phyloP scores from a whole-genome alignment of 805 yeast species.

The Middelhovenomyces tepae region DNA sequence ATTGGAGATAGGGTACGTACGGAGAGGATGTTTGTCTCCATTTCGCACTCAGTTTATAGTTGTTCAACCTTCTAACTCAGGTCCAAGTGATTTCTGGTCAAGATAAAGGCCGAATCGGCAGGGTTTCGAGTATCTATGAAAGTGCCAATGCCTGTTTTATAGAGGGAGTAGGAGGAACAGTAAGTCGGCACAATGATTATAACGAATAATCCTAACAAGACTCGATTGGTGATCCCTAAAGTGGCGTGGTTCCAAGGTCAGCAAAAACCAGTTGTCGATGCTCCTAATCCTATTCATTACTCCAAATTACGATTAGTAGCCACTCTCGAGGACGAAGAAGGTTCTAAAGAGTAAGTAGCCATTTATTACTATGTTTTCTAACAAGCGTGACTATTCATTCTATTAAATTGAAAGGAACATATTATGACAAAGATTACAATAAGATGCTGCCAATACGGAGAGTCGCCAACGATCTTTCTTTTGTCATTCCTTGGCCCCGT shows the following conservation, averaged over 20 bases:
- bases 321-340: conserved; percentile 57
- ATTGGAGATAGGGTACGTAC: conserved; percentile 79
- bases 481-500: conserved; percentile 85
- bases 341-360: conserved; percentile 59
- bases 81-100: conserved; percentile 62
- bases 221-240: conserved; percentile 59
- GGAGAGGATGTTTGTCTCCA: too few species aligned
- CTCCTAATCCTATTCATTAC: conserved; percentile 55
- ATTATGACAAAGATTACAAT: conserved; percentile 68
- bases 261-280: conserved; percentile 57
- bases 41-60: too few species aligned
- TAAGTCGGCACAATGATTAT: too few species aligned
- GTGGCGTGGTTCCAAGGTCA: conserved; percentile 66
- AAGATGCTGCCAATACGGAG: conserved; percentile 69
- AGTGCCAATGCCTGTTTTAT: conserved; percentile 55
- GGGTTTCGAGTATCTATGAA: conserved; percentile 50
- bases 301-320: conserved; percentile 68
- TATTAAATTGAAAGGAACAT: conserved; percentile 54
- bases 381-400: too few species aligned
- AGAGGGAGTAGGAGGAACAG: conserved; percentile 61
- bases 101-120: conserved; percentile 65
- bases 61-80: too few species aligned
- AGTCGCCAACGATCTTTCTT: conserved; percentile 57
- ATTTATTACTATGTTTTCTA: too few species aligned
- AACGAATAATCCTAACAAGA: too few species aligned